Conservation (phyloP, 2,329 filamentous ascomycete genomes). For the Phoma sp. region DNA sequence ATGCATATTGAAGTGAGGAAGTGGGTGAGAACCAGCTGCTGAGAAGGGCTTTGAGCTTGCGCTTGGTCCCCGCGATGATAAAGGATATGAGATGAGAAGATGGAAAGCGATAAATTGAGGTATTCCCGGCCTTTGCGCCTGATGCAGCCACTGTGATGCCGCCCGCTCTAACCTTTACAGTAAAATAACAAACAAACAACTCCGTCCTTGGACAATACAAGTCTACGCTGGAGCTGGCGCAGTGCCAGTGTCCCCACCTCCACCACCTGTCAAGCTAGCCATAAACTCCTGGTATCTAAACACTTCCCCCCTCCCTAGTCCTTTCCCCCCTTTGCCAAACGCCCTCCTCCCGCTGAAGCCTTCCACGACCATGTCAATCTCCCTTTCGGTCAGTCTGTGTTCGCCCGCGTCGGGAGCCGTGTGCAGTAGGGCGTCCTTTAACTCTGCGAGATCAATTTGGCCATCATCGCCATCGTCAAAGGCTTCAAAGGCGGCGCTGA, state of each 20-base stretch:
- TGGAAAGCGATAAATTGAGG: too few relatives aligned
- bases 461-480: slow-evolving; percentile 97
- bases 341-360: slow-evolving; percentile 85
- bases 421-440: slow-evolving; percentile 81
- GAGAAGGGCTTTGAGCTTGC: too few relatives aligned
- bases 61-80: too few relatives aligned
- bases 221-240: slow-evolving; percentile 20
- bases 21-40: too few relatives aligned
- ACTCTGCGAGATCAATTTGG: slow-evolving; percentile 82
- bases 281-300: slow-evolving; percentile 96
- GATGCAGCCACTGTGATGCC: too few relatives aligned
- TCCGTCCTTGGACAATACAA: neutral
- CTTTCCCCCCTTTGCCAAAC: slow-evolving; percentile 69
- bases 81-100: too few relatives aligned
- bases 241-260: slow-evolving; percentile 29
- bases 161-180: neutral
- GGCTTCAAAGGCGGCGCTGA: slow-evolving; percentile 88
- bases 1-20: too few relatives aligned
- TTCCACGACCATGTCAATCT: slow-evolving; percentile 85
- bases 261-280: slow-evolving; percentile 53
- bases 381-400: slow-evolving; percentile 51
- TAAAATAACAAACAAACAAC: neutral
- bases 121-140: too few relatives aligned
- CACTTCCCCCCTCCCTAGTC: slow-evolving; percentile 74
- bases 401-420: slow-evolving; percentile 71